Percentiles rank a stretch among this genome's conserved stretches.
phyloP scores from a whole-genome alignment of 352 stramenopile genomes.

The Phytophthora nicotianae region DNA sequence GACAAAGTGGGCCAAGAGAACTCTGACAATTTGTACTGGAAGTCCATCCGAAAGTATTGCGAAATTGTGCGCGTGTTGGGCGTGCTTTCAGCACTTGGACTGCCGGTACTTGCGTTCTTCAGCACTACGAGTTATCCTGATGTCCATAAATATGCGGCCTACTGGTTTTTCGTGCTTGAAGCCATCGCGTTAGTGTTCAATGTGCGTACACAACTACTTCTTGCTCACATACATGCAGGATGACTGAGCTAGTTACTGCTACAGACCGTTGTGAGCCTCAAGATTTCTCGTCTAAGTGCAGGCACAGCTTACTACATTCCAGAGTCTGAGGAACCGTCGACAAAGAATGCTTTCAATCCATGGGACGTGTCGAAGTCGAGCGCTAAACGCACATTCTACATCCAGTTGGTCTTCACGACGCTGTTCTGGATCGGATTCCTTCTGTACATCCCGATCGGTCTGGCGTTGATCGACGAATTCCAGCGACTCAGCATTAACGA shows the following conservation, averaged over 20 bases:
- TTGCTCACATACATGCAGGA: no score
- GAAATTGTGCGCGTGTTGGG: slow-evolving; percentile 34
- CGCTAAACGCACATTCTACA: slow-evolving; percentile 38
- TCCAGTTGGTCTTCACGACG: slow-evolving; percentile 40
- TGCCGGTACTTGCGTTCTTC: slow-evolving; percentile 63
- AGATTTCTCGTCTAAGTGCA: slow-evolving; percentile 22
- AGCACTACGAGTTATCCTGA: slow-evolving; percentile 59
- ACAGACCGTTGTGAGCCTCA: slow-evolving; percentile 45
- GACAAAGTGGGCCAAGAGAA: slow-evolving; percentile 6
- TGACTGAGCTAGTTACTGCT: slow-evolving; percentile 1
- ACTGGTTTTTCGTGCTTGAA: slow-evolving; percentile 78
- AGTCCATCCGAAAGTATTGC: slow-evolving; percentile 21
- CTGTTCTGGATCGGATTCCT: slow-evolving; percentile 75
- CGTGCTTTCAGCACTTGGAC: slow-evolving; percentile 39
- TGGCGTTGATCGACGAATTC: slow-evolving; percentile 50
- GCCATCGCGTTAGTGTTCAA: slow-evolving; percentile 62
- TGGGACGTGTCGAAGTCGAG: slow-evolving; percentile 29
- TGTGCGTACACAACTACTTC: slow-evolving; percentile 33
- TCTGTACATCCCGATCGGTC: slow-evolving; percentile 70
- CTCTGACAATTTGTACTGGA: not conserved
- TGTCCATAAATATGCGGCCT: slow-evolving; percentile 65
- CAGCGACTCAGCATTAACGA: slow-evolving; percentile 52
- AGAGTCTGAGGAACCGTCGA: slow-evolving; percentile 4
- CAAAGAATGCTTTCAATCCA: slow-evolving; percentile 9
- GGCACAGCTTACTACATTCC: slow-evolving; percentile 12